Evolutionary conservation across 2,329 filamentous ascomycete genomes (phyloP).

Genomic region (Fusarium nelsonii): DNA sequence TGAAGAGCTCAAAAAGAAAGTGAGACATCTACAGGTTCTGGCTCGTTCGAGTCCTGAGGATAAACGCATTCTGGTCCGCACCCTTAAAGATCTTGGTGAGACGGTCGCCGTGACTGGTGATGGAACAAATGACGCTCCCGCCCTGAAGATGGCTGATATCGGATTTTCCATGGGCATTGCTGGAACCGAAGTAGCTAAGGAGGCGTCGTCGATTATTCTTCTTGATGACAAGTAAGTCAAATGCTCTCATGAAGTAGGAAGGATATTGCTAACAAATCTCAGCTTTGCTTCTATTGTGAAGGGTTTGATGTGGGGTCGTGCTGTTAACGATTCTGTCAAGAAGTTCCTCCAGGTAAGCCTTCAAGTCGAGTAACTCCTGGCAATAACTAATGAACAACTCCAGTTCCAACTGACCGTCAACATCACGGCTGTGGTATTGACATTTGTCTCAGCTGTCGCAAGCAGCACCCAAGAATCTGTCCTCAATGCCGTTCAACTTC

Average conservation of each 20-base stretch:
- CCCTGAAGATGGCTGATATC: constrained; percentile 71
- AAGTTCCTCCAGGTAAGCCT: constrained; percentile 69
- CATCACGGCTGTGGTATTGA: constrained; percentile 70
- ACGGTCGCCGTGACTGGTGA: constrained; percentile 71
- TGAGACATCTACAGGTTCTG: constrained; percentile 72
- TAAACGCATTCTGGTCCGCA: constrained; percentile 72
- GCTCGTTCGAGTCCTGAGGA: constrained; percentile 76
- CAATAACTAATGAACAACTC: constrained; percentile 1
- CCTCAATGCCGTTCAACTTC: constrained; percentile 69
- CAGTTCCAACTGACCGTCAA: constrained; percentile 74
- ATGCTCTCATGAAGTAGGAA: neutral
- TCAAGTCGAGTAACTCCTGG: neutral
- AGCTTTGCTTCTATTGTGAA: constrained; percentile 69
- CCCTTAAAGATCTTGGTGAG: constrained; percentile 72
- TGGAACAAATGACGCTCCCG: constrained; percentile 72
- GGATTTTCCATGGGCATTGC: constrained; percentile 75
- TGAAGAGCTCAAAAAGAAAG: constrained; percentile 63
- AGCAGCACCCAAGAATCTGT: constrained; percentile 65
- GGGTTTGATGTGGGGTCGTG: constrained; percentile 72
- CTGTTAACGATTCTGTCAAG: constrained; percentile 72
- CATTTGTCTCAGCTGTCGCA: constrained; percentile 69
- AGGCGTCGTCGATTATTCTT: constrained; percentile 72
- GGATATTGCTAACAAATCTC: constrained; percentile 13
- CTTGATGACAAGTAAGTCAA: constrained; percentile 66
- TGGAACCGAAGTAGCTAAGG: constrained; percentile 72